Evolutionary conservation across 805 yeast genomes (phyloP).

Genomic region (Yarrowia keelungensis): DNA sequence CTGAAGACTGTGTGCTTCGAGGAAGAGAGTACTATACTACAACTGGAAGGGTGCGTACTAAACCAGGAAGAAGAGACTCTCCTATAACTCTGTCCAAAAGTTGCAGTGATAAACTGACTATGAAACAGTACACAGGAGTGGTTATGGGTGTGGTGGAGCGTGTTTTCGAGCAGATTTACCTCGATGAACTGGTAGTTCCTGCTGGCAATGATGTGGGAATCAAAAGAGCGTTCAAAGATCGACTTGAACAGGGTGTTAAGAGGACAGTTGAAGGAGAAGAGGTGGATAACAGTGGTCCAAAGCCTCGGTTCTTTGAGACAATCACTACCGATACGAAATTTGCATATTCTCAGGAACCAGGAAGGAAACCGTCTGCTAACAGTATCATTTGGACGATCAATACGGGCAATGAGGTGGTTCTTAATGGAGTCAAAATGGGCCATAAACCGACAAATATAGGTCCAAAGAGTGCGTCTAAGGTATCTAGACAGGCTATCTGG

Average conservation of each 20-base stretch:
- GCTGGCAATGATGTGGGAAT: slow-evolving; percentile 40
- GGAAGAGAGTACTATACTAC: slow-evolving; percentile 68
- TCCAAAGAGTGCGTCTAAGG: neutral
- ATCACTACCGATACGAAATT: slow-evolving; percentile 3
- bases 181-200: slow-evolving; percentile 48
- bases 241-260: slow-evolving; percentile 17
- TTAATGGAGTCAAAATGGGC: slow-evolving; percentile 39
- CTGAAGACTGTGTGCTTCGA: slow-evolving; percentile 50
- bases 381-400: slow-evolving; percentile 49
- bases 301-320: slow-evolving; percentile 20
- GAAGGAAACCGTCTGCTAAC: slow-evolving; percentile 8
- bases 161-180: slow-evolving; percentile 45
- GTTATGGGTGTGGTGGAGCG: slow-evolving; percentile 47
- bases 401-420: slow-evolving; percentile 51
- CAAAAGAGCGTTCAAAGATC: slow-evolving; percentile 48
- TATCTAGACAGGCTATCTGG: slow-evolving; percentile 16
- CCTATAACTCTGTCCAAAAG: slow-evolving; percentile 76
- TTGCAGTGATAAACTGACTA: slow-evolving; percentile 82
- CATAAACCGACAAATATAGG: slow-evolving; percentile 9
- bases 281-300: neutral
- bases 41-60: slow-evolving; percentile 79
- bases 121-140: slow-evolving; percentile 59
- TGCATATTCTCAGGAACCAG: slow-evolving; percentile 39
- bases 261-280: slow-evolving; percentile 1
- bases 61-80: slow-evolving; percentile 90